phyloP scores from a whole-genome alignment of 2,329 filamentous ascomycete species.

The Cladophialophora yegresii region DNA sequence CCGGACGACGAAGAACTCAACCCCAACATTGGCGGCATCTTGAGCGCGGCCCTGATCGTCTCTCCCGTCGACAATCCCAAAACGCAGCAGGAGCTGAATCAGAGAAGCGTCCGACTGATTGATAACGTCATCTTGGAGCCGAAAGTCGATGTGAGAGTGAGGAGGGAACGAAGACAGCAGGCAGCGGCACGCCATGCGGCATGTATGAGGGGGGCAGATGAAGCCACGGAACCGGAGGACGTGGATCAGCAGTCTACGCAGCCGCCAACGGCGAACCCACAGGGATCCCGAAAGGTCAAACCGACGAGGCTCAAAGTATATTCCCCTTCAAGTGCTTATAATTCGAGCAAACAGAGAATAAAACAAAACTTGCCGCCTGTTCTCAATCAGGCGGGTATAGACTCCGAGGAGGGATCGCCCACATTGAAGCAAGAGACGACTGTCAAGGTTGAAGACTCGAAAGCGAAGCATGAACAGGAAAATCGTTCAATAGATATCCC shows the following conservation, averaged over 20 bases:
- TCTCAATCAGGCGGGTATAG: background rate
- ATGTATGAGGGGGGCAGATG: background rate
- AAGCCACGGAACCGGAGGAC: background rate
- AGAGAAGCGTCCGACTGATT: conserved; percentile 80
- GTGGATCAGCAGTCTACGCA: background rate
- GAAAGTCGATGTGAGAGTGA: background rate
- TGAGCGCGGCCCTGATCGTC: conserved; percentile 93
- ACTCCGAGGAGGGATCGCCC: background rate
- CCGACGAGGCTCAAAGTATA: background rate
- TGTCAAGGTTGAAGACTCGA: background rate
- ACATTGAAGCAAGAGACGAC: background rate
- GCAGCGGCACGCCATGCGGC: background rate
- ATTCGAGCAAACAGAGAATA: background rate
- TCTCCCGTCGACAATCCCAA: conserved; percentile 70
- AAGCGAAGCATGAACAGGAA: background rate
- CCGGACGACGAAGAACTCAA: conserved; percentile 75
- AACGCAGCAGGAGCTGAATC: conserved; percentile 74
- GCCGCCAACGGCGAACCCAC: background rate
- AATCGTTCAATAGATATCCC: conserved; percentile 76
- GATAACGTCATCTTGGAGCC: conserved; percentile 79
- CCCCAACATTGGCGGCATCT: conserved; percentile 68
- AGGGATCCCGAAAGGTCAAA: background rate
- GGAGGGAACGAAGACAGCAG: conserved; percentile 13
- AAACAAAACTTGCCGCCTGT: background rate
- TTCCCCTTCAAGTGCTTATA: background rate